Evolutionary conservation across 1,284 basidiomycete species (phyloP), one percentile per base, ranked within the genome.

Genomic region (Psilocybe mexicana): DNA sequence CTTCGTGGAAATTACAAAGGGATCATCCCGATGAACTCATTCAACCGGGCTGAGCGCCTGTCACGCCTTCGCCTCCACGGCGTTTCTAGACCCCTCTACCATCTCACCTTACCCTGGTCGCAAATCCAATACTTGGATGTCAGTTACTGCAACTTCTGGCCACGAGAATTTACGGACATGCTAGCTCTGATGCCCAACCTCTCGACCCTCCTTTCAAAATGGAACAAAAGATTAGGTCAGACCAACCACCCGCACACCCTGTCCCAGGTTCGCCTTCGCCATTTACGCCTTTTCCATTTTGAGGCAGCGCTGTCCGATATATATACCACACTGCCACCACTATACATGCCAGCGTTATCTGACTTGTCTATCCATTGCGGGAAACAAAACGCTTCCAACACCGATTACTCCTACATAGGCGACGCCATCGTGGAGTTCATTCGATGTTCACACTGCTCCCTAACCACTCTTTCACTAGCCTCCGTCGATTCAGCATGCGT

Each of bases 121-220:
- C 58, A 60, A 25, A 43, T 60, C 14, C 44, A 43, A 35, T 46
- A 59, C 28, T 45, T 56, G 12, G 52, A 56, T 25, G 36, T 54
- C 28, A 18, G 38, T 11, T 26, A 45, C 36, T 61, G 60, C 35
- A 54, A 61, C 11, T 61, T 61, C 12, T 43, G 54, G 25, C 33
- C 50, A 12, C 57, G 60, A 6, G 60, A 61, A 44, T 61, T 61
- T 43, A 50, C 47, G 50, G 46, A 56, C 36, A 55, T 61, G 46
- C 38, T 61, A 3, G 38, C 23, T 3, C 46, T 48, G 3, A 54
- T 54, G 40, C 57, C 60, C 18, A 57, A 56, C 52, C 38, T 61
- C 1, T 46, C 57, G 26, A 36, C 44, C 3, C 53, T 61, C 35
- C 24, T 35, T 5, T 59, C 50, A 14, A 56, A 57, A 38, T 61